Evolutionary conservation across 2,329 filamentous ascomycete species (phyloP).

Genomic region (Cladophialophora immunda): DNA sequence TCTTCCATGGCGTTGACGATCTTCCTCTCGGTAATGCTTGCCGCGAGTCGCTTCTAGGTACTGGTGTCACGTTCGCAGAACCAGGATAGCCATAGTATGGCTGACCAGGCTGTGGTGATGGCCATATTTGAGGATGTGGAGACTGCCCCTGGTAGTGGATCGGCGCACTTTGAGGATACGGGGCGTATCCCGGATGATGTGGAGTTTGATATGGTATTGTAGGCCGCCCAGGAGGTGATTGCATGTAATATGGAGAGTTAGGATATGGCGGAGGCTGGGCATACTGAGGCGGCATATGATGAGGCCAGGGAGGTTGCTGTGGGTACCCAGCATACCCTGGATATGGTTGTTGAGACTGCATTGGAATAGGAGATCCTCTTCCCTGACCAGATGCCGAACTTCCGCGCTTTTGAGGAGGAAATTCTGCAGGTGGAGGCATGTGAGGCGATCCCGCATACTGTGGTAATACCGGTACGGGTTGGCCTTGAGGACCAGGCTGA

Average conservation of each 20-base stretch:
- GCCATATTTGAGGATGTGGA: slow-evolving; percentile 33
- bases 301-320: slow-evolving; percentile 39
- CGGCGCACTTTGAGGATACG: slow-evolving; percentile 39
- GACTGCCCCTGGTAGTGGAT: slow-evolving; percentile 37
- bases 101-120: slow-evolving; percentile 30
- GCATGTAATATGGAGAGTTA: slow-evolving; percentile 33
- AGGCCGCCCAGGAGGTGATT: slow-evolving; percentile 25
- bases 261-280: slow-evolving; percentile 32
- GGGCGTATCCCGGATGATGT: slow-evolving; percentile 35
- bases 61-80: slow-evolving; percentile 38
- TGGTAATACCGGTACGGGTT: slow-evolving; percentile 37
- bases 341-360: slow-evolving; percentile 36
- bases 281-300: slow-evolving; percentile 34
- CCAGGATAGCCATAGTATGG: slow-evolving; percentile 34
- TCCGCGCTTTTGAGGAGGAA: slow-evolving; percentile 30
- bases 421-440: slow-evolving; percentile 39
- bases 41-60: slow-evolving; percentile 30
- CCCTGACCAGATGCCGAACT: slow-evolving; percentile 33
- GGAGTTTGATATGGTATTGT: slow-evolving; percentile 36
- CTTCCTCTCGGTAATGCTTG: slow-evolving; percentile 20
- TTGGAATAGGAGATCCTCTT: slow-evolving; percentile 38
- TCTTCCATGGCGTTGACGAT: slow-evolving; percentile 42
- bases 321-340: slow-evolving; percentile 37
- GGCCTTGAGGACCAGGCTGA: slow-evolving; percentile 36
- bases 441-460: slow-evolving; percentile 32